A percentile compares a stretch with the other conserved stretches of the same genome.
Conservation (phyloP, 257 asterid species). For the Craterostigma plantagineum region DNA sequence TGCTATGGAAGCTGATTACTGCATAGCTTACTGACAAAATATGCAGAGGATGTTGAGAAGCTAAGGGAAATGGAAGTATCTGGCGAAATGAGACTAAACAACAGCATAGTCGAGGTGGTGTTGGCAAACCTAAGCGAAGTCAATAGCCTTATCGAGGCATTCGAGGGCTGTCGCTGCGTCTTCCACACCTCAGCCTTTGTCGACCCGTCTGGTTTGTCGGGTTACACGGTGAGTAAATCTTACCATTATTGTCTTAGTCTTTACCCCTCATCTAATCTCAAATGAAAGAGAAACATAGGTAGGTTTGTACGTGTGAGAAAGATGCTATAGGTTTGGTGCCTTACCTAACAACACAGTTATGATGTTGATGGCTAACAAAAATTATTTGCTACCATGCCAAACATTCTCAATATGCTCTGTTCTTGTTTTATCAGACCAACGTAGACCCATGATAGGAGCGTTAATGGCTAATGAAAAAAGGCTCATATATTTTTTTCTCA, state of each 20-base stretch:
- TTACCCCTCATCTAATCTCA: neutral
- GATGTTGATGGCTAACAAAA: no score
- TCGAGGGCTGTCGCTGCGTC: constrained; percentile 63
- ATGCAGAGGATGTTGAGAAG: constrained; percentile 77
- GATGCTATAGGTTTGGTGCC: no score
- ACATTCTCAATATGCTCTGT: no score
- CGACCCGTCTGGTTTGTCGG: constrained; percentile 84
- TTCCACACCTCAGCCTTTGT: constrained; percentile 77
- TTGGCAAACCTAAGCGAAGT: constrained; percentile 43
- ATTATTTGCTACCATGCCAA: no score
- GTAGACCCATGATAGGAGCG: no score
- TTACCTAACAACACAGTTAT: no score
- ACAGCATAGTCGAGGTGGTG: constrained; percentile 38
- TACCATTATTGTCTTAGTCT: neutral
- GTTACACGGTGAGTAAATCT: constrained; percentile 53
- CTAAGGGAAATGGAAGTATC: constrained; percentile 67
- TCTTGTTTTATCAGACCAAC: no score
- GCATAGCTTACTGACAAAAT: neutral
- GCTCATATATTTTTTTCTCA: neutral
- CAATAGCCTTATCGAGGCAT: constrained; percentile 42
- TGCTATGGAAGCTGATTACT: no score
- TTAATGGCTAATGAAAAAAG: neutral
- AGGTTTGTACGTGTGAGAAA: no score
- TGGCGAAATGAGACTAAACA: constrained; percentile 52
- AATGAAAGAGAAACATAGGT: no score